phyloP scores from a whole-genome alignment of 1,139 yeast species.

The Hansenula lynferdii region DNA sequence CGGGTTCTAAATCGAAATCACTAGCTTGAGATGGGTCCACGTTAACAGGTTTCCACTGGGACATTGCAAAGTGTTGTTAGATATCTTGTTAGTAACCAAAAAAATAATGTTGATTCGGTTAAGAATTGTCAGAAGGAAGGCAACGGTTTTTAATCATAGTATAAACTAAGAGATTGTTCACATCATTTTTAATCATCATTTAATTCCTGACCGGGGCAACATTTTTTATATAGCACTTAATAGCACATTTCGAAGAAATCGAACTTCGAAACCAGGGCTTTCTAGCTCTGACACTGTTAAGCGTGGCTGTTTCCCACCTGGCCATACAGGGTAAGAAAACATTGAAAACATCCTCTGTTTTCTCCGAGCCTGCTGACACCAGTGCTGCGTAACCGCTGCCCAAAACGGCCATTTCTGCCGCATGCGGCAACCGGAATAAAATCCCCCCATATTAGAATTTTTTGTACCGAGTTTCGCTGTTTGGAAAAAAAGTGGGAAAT shows the following conservation, averaged over 20 bases:
- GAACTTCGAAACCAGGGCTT: too few species aligned
- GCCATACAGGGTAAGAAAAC: conserved; percentile 2
- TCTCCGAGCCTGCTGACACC: neutral
- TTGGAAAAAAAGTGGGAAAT: too few species aligned
- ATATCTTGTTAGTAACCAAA: neutral
- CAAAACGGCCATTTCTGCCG: too few species aligned
- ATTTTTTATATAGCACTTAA: too few species aligned
- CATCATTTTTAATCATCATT: conserved; percentile 26
- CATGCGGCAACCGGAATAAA: too few species aligned
- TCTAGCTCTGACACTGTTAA: too few species aligned
- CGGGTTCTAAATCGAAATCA: conserved; percentile 32
- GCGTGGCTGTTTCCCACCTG: too few species aligned
- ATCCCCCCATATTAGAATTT: too few species aligned
- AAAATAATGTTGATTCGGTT: conserved; percentile 7
- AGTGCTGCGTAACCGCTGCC: neutral
- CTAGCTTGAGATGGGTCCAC: conserved; percentile 27
- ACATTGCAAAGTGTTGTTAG: conserved; percentile 6
- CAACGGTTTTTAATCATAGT: conserved; percentile 28
- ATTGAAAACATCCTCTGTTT: neutral
- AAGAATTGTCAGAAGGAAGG: conserved; percentile 26
- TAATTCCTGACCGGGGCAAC: neutral
- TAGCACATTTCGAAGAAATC: too few species aligned
- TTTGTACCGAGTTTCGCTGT: too few species aligned
- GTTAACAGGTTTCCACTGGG: conserved; percentile 23
- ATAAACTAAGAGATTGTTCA: conserved; percentile 29